These are phyloP conservation scores for Penicillium egyptiacum DNA, from an alignment of 495 filamentous ascomycete genomes.

Conservation along the genomic window DNA sequence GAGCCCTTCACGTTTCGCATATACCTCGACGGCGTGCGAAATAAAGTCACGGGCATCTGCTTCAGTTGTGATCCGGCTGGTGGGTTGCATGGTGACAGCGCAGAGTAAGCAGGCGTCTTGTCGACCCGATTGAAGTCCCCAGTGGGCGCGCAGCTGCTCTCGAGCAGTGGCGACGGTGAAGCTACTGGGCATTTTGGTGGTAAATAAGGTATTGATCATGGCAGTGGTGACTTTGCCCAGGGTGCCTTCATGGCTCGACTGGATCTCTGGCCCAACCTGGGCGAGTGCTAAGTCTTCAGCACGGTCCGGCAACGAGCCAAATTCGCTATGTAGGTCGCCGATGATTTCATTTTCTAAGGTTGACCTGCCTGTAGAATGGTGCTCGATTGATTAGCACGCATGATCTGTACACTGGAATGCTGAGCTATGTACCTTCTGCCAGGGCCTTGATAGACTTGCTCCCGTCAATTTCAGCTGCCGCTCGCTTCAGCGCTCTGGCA, in stretches of 20 bases:
- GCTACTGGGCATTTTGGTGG: background rate
- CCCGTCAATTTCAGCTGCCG: background rate
- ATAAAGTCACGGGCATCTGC: constrained; percentile 9
- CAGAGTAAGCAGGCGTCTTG: background rate
- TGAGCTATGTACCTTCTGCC: background rate
- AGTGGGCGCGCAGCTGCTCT: constrained; percentile 1
- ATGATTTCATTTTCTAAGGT: constrained; percentile 1
- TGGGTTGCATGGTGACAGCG: background rate
- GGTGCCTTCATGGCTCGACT: background rate
- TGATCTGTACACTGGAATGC: background rate
- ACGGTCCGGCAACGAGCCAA: background rate
- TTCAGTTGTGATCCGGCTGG: background rate
- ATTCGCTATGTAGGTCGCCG: constrained; percentile 1
- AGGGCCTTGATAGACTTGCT: constrained; percentile 4
- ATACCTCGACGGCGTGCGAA: constrained; percentile 2
- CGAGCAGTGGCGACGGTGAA: background rate
- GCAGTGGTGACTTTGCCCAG: background rate
- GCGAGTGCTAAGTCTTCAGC: background rate
- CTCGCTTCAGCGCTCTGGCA: background rate
- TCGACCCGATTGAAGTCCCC: constrained; percentile 3
- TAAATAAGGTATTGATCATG: background rate
- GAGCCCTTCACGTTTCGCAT: background rate
- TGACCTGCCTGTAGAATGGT: background rate
- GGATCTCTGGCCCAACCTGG: background rate
- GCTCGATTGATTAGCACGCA: background rate